Evolutionary conservation across 192 early-diverging fungal species (phyloP).

Genomic region (Backusella psychrophila): DNA sequence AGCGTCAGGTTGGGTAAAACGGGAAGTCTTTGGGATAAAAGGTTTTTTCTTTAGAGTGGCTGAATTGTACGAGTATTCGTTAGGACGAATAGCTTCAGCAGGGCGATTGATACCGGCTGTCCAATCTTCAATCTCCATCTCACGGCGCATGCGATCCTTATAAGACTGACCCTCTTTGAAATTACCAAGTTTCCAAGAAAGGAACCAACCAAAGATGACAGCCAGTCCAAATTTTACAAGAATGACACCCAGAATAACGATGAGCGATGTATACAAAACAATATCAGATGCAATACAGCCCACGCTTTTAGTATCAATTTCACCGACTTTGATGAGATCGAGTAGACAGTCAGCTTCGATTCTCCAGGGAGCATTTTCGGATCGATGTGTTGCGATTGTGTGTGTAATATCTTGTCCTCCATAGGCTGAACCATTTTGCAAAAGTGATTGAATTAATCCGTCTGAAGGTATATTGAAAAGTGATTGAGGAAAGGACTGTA

Average conservation of each 20-base stretch:
- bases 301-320: conserved; percentile 76
- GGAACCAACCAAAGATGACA: conserved; percentile 79
- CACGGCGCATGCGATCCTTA: conserved; percentile 65
- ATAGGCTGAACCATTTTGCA: conserved; percentile 6
- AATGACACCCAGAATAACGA: conserved; percentile 66
- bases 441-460: conserved; percentile 26
- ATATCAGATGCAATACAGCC: conserved; percentile 84
- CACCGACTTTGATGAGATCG: conserved; percentile 77
- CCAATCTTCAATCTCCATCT: conserved; percentile 74
- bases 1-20: conserved; percentile 35
- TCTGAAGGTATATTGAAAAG: conserved; percentile 22
- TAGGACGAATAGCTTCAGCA: conserved; percentile 30
- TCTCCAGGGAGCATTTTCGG: conserved; percentile 37
- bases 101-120: conserved; percentile 66
- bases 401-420: conserved; percentile 58
- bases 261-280: conserved; percentile 76
- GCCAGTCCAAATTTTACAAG: conserved; percentile 74
- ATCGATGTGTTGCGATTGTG: conserved; percentile 34
- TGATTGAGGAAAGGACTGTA: conserved; percentile 24
- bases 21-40: conserved; percentile 28
- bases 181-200: conserved; percentile 76
- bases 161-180: conserved; percentile 60
- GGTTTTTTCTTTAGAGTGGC: not conserved
- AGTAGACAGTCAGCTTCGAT: conserved; percentile 68
- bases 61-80: not conserved